These are phyloP conservation scores for Clonostachys rhizophaga DNA, from an alignment of 2,329 filamentous ascomycete species.

Conservation along the genomic window DNA sequence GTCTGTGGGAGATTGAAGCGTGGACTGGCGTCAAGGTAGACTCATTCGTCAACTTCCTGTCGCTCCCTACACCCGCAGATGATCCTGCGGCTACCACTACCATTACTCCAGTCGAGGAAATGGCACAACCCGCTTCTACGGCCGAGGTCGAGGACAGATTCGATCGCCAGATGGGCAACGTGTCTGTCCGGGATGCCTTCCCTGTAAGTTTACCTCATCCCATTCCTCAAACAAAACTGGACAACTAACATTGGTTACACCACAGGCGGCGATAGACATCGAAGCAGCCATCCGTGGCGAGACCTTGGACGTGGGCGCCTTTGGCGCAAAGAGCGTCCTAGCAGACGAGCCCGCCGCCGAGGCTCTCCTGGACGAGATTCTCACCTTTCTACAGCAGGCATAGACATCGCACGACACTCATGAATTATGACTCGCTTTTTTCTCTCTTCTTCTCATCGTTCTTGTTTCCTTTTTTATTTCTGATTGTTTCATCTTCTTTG, in stretches of 20 bases:
- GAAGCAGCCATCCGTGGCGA: slow-evolving; percentile 26
- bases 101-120: no score
- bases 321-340: slow-evolving; percentile 22
- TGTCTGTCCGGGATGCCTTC: slow-evolving; percentile 14
- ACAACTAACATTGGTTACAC: no score
- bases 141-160: not conserved
- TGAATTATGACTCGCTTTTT: not conserved
- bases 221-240: not conserved
- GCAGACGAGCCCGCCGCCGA: slow-evolving; percentile 14
- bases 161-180: not conserved
- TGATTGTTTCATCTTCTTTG: not conserved
- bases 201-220: slow-evolving; percentile 14
- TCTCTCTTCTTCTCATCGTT: not conserved
- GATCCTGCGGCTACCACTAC: not conserved
- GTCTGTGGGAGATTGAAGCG: slow-evolving; percentile 63
- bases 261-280: slow-evolving; percentile 28
- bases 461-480: not conserved
- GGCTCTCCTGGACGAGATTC: slow-evolving; percentile 15
- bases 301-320: slow-evolving; percentile 31
- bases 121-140: no score
- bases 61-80: slow-evolving; percentile 27
- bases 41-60: slow-evolving; percentile 79
- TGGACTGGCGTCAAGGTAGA: slow-evolving; percentile 73
- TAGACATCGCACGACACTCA: no score
- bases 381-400: not conserved